Conservation (phyloP, 305 asterid genomes). For the Nicotiana rustica region DNA sequence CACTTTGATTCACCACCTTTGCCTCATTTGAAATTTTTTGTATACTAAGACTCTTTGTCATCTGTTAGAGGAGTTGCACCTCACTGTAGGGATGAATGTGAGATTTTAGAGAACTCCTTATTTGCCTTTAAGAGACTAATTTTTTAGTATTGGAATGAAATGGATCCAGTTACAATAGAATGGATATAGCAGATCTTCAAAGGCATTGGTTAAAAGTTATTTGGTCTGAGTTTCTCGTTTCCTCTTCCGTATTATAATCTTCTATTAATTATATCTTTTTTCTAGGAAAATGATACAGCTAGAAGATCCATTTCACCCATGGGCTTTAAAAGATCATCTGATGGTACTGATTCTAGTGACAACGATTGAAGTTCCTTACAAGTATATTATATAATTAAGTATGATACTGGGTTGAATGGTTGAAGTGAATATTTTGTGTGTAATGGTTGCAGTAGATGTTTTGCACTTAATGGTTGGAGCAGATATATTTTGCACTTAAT, state of each 20-base stretch:
- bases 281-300: too few species aligned
- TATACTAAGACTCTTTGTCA: not conserved
- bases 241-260: not conserved
- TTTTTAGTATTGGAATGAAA: not conserved
- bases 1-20: not conserved
- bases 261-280: not conserved
- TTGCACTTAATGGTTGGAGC: too few species aligned
- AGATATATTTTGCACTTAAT: too few species aligned
- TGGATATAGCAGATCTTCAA: not conserved
- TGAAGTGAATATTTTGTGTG: too few species aligned
- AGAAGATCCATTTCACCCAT: too few species aligned
- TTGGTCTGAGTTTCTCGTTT: constrained; percentile 12
- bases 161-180: not conserved
- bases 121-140: not conserved
- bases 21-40: not conserved
- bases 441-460: too few species aligned
- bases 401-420: too few species aligned
- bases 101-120: constrained; percentile 10
- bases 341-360: too few species aligned
- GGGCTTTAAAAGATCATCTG: too few species aligned
- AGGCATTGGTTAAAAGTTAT: not conserved
- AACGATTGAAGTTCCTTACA: too few species aligned
- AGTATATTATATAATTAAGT: too few species aligned
- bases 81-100: not conserved
- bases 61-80: constrained; percentile 7